Conservation (phyloP, 495 filamentous ascomycete species). For the Xylaria telfairii region DNA sequence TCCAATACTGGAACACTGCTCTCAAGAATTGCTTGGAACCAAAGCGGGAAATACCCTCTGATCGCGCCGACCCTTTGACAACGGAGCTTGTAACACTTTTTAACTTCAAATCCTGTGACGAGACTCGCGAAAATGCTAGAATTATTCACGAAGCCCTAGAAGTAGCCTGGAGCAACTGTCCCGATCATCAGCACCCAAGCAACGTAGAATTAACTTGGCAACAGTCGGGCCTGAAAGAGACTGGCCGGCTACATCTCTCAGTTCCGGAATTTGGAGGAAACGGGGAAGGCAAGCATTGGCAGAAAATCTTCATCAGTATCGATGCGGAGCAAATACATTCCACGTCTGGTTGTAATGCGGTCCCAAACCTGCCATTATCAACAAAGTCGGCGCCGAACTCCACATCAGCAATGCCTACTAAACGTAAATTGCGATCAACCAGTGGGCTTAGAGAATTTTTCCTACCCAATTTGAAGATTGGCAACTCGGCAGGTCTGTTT, state of each 20-base stretch:
- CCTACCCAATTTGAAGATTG: not conserved
- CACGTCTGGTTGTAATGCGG: not conserved
- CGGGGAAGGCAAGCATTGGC: not conserved
- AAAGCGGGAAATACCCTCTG: not conserved
- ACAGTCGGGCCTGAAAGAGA: not conserved
- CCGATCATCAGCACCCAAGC: not conserved
- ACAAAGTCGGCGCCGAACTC: not conserved
- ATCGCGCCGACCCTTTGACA: not conserved
- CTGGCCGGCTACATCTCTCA: not conserved
- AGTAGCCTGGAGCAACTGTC: not conserved
- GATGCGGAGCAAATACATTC: not conserved
- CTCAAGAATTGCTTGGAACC: not conserved
- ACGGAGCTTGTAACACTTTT: not conserved
- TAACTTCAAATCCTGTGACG: not conserved
- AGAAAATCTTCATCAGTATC: not conserved
- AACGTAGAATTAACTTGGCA: slow-evolving; percentile 2
- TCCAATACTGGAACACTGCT: not conserved
- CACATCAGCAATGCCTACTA: too few species aligned
- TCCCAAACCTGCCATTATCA: not conserved
- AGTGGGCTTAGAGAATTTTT: not conserved
- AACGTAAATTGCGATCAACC: not conserved
- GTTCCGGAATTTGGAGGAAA: not conserved
- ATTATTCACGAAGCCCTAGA: not conserved
- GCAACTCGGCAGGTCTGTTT: not conserved
- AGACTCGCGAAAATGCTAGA: not conserved